These are phyloP conservation scores for Cryptococcus maquisensis DNA, from an alignment of 1,284 basidiomycete genomes.

Conservation along the genomic window DNA sequence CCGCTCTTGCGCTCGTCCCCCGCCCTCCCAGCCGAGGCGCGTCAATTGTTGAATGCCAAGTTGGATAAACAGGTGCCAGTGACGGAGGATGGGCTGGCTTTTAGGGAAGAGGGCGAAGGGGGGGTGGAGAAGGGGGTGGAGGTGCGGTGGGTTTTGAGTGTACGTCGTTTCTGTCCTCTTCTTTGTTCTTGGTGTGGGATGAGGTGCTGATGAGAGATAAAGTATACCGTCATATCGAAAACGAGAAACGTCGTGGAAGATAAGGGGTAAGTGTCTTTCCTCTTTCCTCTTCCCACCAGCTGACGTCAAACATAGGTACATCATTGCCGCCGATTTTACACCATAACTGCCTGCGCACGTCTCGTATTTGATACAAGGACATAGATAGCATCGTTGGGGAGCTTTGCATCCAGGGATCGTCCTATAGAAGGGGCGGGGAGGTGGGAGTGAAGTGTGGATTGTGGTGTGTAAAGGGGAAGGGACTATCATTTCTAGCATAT, in stretches of 20 bases:
- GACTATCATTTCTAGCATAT: no score
- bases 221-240: constrained; percentile 45
- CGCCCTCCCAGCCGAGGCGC: no score
- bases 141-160: constrained; percentile 45
- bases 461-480: no score
- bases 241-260: constrained; percentile 45
- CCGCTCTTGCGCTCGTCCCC: constrained; percentile 4
- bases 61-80: constrained; percentile 25
- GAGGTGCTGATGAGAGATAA: neutral
- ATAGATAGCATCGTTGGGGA: no score
- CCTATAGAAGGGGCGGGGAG: no score
- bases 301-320: constrained; percentile 17
- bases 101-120: constrained; percentile 5
- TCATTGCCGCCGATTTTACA: constrained; percentile 25
- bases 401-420: no score
- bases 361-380: no score
- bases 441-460: no score
- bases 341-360: no score
- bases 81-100: constrained; percentile 25
- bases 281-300: neutral
- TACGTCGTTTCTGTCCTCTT: constrained; percentile 20
- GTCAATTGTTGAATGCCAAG: neutral
- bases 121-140: constrained; percentile 20
- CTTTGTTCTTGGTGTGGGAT: neutral
- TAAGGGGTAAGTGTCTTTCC: constrained; percentile 35